phyloP scores from a whole-genome alignment of 2,329 filamentous ascomycete genomes.

The Xylaria sp. region DNA sequence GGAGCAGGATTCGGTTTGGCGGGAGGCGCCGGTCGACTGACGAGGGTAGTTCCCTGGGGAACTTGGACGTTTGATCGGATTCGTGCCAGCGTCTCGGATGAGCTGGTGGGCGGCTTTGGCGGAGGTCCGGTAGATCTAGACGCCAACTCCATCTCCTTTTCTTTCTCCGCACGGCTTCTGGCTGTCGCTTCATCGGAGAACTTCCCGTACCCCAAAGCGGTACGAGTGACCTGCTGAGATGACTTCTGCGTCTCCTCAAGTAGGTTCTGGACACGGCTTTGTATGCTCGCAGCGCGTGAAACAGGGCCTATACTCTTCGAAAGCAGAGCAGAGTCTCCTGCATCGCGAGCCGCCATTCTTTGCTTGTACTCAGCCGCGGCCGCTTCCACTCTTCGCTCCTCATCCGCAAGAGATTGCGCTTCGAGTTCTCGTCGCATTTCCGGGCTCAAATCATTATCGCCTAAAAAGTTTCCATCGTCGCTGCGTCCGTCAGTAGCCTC shows the following conservation, averaged over 20 bases:
- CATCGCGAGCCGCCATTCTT: slow-evolving; percentile 60
- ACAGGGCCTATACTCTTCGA: slow-evolving; percentile 54
- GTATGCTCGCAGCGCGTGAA: slow-evolving; percentile 74
- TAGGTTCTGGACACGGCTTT: slow-evolving; percentile 82
- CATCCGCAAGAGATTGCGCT: slow-evolving; percentile 70
- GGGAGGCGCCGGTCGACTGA: slow-evolving; percentile 29
- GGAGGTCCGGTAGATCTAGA: slow-evolving; percentile 45
- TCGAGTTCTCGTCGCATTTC: slow-evolving; percentile 90
- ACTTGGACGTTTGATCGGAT: slow-evolving; percentile 20
- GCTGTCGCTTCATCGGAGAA: slow-evolving; percentile 59
- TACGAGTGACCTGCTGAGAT: slow-evolving; percentile 51
- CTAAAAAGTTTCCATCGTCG: slow-evolving; percentile 59
- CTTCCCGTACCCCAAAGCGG: slow-evolving; percentile 83
- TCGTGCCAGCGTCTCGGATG: slow-evolving; percentile 22
- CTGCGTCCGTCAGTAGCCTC: slow-evolving; percentile 64
- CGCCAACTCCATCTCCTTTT: slow-evolving; percentile 32
- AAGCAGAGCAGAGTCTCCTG: slow-evolving; percentile 37
- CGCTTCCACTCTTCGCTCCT: slow-evolving; percentile 83
- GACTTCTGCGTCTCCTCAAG: slow-evolving; percentile 70
- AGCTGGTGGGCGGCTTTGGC: slow-evolving; percentile 24
- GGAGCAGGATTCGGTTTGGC: slow-evolving; percentile 52
- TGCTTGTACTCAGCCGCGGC: slow-evolving; percentile 85
- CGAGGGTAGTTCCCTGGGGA: slow-evolving; percentile 15
- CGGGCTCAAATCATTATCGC: slow-evolving; percentile 68
- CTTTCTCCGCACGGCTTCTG: slow-evolving; percentile 36